Percentiles rank a stretch among this genome's conserved stretches.
phyloP scores from a whole-genome alignment of 2,329 filamentous ascomycete genomes.

The Ophiostoma pallidulum region DNA sequence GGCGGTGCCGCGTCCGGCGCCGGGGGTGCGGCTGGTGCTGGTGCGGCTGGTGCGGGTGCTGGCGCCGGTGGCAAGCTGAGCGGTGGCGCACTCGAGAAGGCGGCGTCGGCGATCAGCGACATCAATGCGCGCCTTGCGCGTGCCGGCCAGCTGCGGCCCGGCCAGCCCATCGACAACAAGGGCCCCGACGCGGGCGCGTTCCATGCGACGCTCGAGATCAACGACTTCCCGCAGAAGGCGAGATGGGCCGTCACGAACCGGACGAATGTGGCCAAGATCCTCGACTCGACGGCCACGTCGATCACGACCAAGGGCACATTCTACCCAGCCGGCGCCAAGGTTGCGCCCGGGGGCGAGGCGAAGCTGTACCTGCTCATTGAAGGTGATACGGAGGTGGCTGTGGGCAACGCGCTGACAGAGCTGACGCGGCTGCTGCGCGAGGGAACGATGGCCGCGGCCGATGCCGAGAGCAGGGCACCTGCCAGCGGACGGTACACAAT shows the following conservation, averaged over 20 bases:
- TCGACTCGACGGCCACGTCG: constrained; percentile 87
- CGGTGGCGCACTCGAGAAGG: constrained; percentile 62
- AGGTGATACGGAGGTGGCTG: constrained; percentile 87
- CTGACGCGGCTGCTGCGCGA: constrained; percentile 81
- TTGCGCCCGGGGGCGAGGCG: constrained; percentile 63
- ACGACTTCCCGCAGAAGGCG: constrained; percentile 97
- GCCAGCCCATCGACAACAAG: constrained; percentile 96
- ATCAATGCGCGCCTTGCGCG: constrained; percentile 88
- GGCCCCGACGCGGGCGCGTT: constrained; percentile 93
- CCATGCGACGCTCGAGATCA: constrained; percentile 96
- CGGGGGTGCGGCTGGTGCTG: background rate
- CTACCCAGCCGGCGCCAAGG: constrained; percentile 74
- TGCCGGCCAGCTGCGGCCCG: constrained; percentile 79
- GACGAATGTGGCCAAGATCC: constrained; percentile 95
- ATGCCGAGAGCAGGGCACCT: constrained; percentile 72
- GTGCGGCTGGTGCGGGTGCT: constrained; percentile 30
- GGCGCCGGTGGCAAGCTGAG: background rate
- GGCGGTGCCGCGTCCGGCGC: constrained; percentile 20
- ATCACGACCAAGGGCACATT: constrained; percentile 97
- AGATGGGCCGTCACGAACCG: constrained; percentile 97
- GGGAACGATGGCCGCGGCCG: constrained; percentile 79
- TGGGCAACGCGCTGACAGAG: constrained; percentile 83
- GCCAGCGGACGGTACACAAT: constrained; percentile 80
- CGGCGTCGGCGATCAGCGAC: constrained; percentile 78
- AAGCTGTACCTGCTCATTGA: constrained; percentile 98